Base-by-base conservation (phyloP, 139 green algal species). In the Marvania coccoides region DNA sequence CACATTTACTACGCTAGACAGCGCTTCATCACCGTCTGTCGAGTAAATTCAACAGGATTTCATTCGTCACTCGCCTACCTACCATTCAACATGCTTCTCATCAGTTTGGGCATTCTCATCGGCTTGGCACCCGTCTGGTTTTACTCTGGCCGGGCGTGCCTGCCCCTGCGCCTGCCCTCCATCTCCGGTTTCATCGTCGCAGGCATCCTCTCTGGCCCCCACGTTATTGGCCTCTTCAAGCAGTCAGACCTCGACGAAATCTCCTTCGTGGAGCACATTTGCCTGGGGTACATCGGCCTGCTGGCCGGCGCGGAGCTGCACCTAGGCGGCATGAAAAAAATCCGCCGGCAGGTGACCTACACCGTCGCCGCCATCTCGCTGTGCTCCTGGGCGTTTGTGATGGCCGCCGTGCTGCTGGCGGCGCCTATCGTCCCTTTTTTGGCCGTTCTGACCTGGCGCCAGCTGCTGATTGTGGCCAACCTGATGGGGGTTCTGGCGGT, bases 161-260 rank as follows among this genome's bases (percentile, higher is more conserved):
- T 9, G 9, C 9, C 12, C 12, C 30, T 60, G 14, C 36, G 19
- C 4, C 51, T 77, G 40, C 73, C 73, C 3, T 38, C 26, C 23
- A 92, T 95, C 42, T 91, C 88, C 3, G 88, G 86, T 28, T 91
- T 88, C 66, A 71, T 94, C 15, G 8, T 89, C 12, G 84, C 79
- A 7, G 87, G 88, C 23, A 76, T 90, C n/a, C 24, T 89, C 6
- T 75, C 57, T 23, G 86, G 88, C 0, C 88, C 88, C 0, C 77
- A 81, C 28, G 31, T 68, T 4, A 34, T 90, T 19, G 76, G 73
- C 6, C 76, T 93, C 33, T 54, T 95, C 0, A 80, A 46, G 3
- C 61, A 33, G 0, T 65, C 77, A 9, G 78, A 72, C 3, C 65
- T 91, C 2, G 30, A 39, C 2, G 63, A 70, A 36, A 66, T 95